Conservation (phyloP, 352 stramenopile genomes). For the Phytophthora pinifolia region DNA sequence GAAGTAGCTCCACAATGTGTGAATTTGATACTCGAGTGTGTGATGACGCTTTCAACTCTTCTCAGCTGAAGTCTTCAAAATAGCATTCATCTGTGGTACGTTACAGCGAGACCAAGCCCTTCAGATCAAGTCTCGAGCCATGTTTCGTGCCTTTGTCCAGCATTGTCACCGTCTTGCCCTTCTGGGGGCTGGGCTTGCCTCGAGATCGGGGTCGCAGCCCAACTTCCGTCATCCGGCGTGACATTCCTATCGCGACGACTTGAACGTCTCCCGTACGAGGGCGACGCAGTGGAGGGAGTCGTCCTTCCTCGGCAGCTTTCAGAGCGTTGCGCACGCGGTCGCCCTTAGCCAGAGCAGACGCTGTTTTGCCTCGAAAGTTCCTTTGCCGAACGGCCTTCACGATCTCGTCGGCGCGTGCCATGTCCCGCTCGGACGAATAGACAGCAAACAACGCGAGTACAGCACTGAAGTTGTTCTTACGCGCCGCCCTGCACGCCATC, state of each 20-base stretch:
- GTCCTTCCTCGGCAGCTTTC: slow-evolving; percentile 53
- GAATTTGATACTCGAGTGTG: too few relatives aligned
- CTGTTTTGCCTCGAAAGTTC: slow-evolving; percentile 52
- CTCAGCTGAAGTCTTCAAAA: slow-evolving; percentile 14
- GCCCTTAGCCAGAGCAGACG: slow-evolving; percentile 40
- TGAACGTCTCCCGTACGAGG: slow-evolving; percentile 11
- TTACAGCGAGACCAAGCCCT: slow-evolving; percentile 20
- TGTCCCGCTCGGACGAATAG: slow-evolving; percentile 33
- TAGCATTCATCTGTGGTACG: slow-evolving; percentile 15
- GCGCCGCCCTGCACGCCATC: slow-evolving; percentile 42
- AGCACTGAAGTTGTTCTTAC: slow-evolving; percentile 62
- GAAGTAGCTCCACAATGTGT: too few relatives aligned
- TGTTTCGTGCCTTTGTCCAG: slow-evolving; percentile 13
- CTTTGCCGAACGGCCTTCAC: slow-evolving; percentile 38
- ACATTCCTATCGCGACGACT: neutral
- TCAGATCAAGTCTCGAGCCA: too few relatives aligned
- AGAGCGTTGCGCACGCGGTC: slow-evolving; percentile 44
- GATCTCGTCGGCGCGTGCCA: slow-evolving; percentile 28
- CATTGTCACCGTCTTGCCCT: slow-evolving; percentile 17
- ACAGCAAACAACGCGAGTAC: slow-evolving; percentile 50
- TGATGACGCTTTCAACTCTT: too few relatives aligned
- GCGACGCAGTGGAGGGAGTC: slow-evolving; percentile 30
- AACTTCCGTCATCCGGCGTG: slow-evolving; percentile 35
- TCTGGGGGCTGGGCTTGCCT: slow-evolving; percentile 5
- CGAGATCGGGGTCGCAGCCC: slow-evolving; percentile 11